Evolutionary conservation across 2,329 filamentous ascomycete species (phyloP), one percentile per base, ranked within the genome.

Genomic region (Escovopsis sp.): DNA sequence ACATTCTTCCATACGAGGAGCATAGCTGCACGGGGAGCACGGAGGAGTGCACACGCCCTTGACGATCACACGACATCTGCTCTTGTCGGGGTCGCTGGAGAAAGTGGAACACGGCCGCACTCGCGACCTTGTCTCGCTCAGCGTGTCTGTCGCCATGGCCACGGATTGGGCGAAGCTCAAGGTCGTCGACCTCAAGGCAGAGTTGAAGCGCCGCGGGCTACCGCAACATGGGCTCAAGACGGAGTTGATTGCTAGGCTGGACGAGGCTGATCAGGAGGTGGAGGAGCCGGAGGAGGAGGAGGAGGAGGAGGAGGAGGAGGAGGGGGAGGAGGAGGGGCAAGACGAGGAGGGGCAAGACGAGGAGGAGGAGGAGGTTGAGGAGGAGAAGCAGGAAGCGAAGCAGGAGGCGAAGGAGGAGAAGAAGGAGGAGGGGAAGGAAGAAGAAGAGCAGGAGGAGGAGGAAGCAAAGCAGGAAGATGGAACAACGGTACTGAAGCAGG

Each of bases 161-260:
- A 56, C 58, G 35, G 67, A 71, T 45, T 73, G 66, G 61, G 58
- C 55, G 41, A 68, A 61, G 55, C 67, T 77, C 49, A 87, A 82
- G 58, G 82, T 88, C 42, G 65, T 76, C 25, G 79, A 86, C 48
- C 68, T 88, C 39, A 80, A 78, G 56, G 72, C 72, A 16, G 79
- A 86, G 61, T 66, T 87, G 29, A 85, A 82, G 57, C 66, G 64
- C 39, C 72, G 80, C 43, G 75, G 76, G n/a, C 68, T 87, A 27
- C 62, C 74, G 5, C 70, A 75, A 41, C 70, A 71, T 17, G 82
- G 82, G 8, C 65, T 85, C 35, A 82, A 86, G 52, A 67, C 75
- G 17, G 80, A 79, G 40, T 69, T 86, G 32, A 66, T 87, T 37
- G 69, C 77, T 40, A 72, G 78, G 39, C 58, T 88, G 31, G 51